Evolutionary conservation across 495 filamentous ascomycete genomes (phyloP), one percentile per base, ranked within the genome.

Genomic region (Penicillium malachiteum): DNA sequence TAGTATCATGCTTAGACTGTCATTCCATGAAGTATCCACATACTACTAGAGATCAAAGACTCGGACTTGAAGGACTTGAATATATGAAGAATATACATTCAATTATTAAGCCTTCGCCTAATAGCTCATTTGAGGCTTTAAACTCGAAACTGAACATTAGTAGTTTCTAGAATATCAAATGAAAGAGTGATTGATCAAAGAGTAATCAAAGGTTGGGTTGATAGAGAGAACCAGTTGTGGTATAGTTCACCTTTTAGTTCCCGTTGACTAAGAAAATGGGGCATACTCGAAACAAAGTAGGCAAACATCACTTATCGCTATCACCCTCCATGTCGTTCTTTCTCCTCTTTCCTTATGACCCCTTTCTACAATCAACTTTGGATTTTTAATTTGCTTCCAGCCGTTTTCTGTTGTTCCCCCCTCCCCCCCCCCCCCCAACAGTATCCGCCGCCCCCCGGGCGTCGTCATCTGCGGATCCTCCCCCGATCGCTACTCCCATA

Each of bases 221-320:
- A 26, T 26, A 26, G 21, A 26, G 21, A 26, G 21, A 26, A 26
- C 21, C 21, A 26, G 21, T 26, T 26, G 21, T 4, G 21, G 21
- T 26, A 26, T 26, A 26, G 21, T 26, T 26, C 21, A 26, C 21
- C 21, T 26, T 4, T 13, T 18, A 5, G 45, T 47, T 14, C 26
- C 39, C 31, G 48, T 50, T 58, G 56, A 54, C 50, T 58, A 54
- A 58, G 26, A 34, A 38, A 43, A 30, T 33, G 14, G 39, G 26
- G 10, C 30, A 13, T 18, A 16, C 16, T 38, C 31, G 9, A 7
- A 52, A 52, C 57, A 66, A 67, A 67, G 18, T 18, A 60, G 56
- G 54, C 64, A 65, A 67, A 67, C 64, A 65, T 59, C 54, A 58
- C 57, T 66, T 64, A 66, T 68, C 65, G 65, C 52, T 59, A 57